Evolutionary conservation across 2,329 filamentous ascomycete species (phyloP), one percentile per base, ranked within the genome.

Genomic region (Fusarium subtropicale): DNA sequence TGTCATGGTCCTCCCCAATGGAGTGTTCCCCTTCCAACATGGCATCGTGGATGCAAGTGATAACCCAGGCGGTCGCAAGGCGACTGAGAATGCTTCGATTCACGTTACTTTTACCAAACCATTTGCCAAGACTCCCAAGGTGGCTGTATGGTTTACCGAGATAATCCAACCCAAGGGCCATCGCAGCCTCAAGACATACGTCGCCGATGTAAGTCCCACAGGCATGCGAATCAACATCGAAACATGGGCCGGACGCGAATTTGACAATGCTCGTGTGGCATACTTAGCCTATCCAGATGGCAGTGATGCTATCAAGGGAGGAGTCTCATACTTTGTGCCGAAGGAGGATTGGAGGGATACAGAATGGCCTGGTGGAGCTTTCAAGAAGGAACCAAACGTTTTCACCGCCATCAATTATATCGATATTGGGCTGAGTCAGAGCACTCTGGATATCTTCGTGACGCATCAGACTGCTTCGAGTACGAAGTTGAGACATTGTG

Each of bases 71-170:
- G 9, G 18, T 0, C 18, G 18, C 5, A 38, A 12, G 2, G 18
- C 34, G n/a, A n/a, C 9, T 0, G 34, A 38, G 1, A 7, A 38
- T 38, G 34, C 34, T 2, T 38, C 34, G 0, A 12, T 38, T 6
- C 34, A 38, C 12, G 18, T 38, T 11, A 38, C 34, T 5, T 38
- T 38, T 11, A 9, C 34, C 18, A 38, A 38, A 7, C 18, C 18
- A n/a, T n/a, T 38, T 38, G 18, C 18, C 5, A 36, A 38, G 0
- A 38, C 18, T 0, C 34, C 34, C 18, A 38, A 38, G 34, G 34
- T 38, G 1, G 9, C 18, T 7, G 18, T 38, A 12, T 38, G 34
- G 18, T n/a, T 38, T 10, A 38, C 34, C 5, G 34, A n/a, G 18
- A 38, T 38, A 36, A 16, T 18, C 18, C 33, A 36, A 36, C 18